Percentiles rank a stretch among this genome's conserved stretches.
Evolutionary conservation across 2,329 filamentous ascomycete species (phyloP).

Genomic region (Cladosporium austrohemisphaericum): DNA sequence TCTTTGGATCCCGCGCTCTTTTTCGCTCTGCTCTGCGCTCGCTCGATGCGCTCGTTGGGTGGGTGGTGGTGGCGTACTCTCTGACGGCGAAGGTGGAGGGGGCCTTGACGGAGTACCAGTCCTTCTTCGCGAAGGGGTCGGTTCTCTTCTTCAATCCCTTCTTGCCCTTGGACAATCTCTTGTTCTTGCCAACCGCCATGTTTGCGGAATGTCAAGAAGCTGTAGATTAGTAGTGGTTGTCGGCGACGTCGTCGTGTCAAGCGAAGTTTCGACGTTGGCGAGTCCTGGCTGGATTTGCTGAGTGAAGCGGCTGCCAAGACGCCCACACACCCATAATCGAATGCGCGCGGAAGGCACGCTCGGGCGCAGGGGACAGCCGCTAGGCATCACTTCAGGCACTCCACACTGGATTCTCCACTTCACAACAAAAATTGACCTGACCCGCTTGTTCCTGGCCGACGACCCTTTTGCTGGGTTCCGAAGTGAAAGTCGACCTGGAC

Average conservation of each 20-base stretch:
- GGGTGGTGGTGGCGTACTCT: conserved; percentile 68
- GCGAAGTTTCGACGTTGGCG: conserved; percentile 8
- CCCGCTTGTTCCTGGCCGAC: too few relatives aligned
- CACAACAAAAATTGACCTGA: too few relatives aligned
- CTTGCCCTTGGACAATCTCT: conserved; percentile 99
- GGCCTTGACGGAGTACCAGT: conserved; percentile 99
- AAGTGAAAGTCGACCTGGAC: too few relatives aligned
- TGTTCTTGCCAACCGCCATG: conserved; percentile 93
- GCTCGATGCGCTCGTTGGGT: conserved; percentile 14
- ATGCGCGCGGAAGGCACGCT: too few relatives aligned
- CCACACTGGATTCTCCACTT: too few relatives aligned
- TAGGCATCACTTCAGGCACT: too few relatives aligned
- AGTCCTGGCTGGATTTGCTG: background rate
- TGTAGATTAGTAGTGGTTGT: conserved; percentile 16
- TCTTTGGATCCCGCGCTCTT: conserved; percentile 14
- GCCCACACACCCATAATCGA: background rate
- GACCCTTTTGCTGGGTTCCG: too few relatives aligned
- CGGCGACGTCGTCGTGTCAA: conserved; percentile 15
- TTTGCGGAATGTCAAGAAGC: conserved; percentile 27
- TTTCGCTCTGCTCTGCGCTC: conserved; percentile 11
- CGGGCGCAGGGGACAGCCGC: too few relatives aligned
- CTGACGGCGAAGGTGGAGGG: conserved; percentile 91
- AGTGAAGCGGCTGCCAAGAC: background rate
- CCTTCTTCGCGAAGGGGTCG: conserved; percentile 96
- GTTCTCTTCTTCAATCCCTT: conserved; percentile 99